Evolutionary conservation across 2,329 filamentous ascomycete genomes (phyloP).

Genomic region (Pyrenochaeta sp.): DNA sequence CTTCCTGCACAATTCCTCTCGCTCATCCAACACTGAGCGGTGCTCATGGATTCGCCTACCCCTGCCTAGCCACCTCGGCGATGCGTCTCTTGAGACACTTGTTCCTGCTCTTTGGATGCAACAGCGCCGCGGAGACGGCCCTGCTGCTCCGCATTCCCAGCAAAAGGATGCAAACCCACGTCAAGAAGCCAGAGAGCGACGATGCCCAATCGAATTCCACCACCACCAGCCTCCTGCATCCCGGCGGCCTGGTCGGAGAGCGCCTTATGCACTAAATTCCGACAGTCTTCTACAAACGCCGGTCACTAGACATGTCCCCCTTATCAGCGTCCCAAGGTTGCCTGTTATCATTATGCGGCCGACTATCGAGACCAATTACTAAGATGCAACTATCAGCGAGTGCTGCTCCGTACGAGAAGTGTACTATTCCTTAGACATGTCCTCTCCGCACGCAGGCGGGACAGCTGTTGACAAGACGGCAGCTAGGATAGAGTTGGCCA

Average conservation of each 20-base stretch:
- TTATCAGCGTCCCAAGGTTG: background rate
- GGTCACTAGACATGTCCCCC: background rate
- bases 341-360: background rate
- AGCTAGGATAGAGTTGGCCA: background rate
- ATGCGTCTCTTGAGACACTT: background rate
- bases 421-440: background rate
- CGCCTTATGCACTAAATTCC: background rate
- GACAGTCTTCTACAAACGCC: background rate
- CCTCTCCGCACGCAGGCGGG: background rate
- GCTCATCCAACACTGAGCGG: background rate
- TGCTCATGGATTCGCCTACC: background rate
- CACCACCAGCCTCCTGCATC: background rate
- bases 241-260: background rate
- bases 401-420: background rate
- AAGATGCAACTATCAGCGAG: background rate
- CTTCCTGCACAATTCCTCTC: background rate
- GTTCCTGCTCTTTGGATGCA: background rate
- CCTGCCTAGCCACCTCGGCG: background rate
- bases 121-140: background rate
- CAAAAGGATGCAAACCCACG: background rate
- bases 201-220: background rate
- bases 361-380: background rate
- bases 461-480: background rate
- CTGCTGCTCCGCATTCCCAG: background rate
- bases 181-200: background rate